phyloP scores from a whole-genome alignment of 2,329 filamentous ascomycete genomes.

The Chaetothyriales sp. region DNA sequence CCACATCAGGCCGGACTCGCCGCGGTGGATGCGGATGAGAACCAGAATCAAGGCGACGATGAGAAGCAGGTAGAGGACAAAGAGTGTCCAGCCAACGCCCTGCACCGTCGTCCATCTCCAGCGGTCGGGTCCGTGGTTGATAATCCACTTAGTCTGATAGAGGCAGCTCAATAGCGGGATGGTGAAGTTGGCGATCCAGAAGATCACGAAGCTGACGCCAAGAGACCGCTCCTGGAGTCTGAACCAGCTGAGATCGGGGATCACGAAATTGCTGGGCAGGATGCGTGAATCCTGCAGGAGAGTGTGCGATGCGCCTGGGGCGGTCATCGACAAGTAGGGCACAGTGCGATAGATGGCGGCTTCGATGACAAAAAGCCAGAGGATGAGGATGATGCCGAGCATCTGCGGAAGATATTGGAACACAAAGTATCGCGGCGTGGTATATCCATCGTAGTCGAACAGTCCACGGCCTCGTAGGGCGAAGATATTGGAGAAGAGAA shows the following conservation, averaged over 20 bases:
- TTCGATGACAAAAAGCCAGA: conserved; percentile 65
- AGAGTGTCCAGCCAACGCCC: conserved; percentile 61
- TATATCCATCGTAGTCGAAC: conserved; percentile 51
- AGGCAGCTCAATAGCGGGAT: conserved; percentile 66
- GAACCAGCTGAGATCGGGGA: conserved; percentile 55
- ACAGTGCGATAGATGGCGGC: conserved; percentile 58
- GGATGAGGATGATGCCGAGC: conserved; percentile 51
- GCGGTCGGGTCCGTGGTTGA: conserved; percentile 38
- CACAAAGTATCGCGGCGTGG: conserved; percentile 63
- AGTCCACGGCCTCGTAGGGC: conserved; percentile 50
- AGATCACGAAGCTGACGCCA: conserved; percentile 48
- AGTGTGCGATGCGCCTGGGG: conserved; percentile 29
- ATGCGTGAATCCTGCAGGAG: conserved; percentile 49
- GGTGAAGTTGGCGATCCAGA: conserved; percentile 67
- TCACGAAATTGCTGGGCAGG: conserved; percentile 48
- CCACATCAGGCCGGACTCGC: conserved; percentile 67
- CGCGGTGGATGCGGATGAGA: conserved; percentile 47
- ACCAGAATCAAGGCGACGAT: conserved; percentile 43
- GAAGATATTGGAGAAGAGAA: conserved; percentile 59
- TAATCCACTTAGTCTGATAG: conserved; percentile 53
- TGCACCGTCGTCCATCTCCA: conserved; percentile 75
- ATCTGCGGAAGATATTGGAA: conserved; percentile 76
- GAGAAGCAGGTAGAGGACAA: conserved; percentile 57
- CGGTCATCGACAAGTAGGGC: conserved; percentile 60
- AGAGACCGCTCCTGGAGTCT: conserved; percentile 52